These are phyloP conservation scores for Stephanodiscus triporus DNA, from an alignment of 108 stramenopile genomes.

Conservation along the genomic window DNA sequence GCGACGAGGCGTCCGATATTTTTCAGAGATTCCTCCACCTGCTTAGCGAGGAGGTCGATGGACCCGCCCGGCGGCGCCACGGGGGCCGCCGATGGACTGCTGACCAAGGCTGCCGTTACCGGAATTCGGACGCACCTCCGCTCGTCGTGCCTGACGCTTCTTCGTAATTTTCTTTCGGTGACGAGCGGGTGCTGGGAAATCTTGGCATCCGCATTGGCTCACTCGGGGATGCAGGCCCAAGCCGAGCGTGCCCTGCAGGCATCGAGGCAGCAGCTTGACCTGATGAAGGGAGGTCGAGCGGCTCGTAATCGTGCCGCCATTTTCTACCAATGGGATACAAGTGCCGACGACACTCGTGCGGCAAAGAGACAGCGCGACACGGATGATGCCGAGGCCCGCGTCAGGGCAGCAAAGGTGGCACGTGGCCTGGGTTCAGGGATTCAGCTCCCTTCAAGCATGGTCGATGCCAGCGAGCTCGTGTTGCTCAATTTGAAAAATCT, in stretches of 20 bases:
- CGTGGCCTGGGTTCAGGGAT: conserved; percentile 88
- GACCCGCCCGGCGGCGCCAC: conserved; percentile 65
- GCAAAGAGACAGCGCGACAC: conserved; percentile 81
- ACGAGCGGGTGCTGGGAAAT: conserved; percentile 66
- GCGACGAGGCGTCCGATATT: conserved; percentile 79
- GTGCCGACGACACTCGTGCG: conserved; percentile 56
- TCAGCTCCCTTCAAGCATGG: conserved; percentile 81
- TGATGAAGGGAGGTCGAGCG: conserved; percentile 87
- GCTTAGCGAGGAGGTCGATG: conserved; percentile 72
- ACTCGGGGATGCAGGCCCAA: conserved; percentile 77
- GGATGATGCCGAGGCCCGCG: conserved; percentile 82
- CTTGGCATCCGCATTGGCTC: conserved; percentile 62
- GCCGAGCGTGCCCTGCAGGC: conserved; percentile 83
- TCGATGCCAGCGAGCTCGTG: conserved; percentile 83
- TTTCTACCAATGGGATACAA: conserved; percentile 87
- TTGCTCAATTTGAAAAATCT: conserved; percentile 74
- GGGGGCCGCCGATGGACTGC: conserved; percentile 30
- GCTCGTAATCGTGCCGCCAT: conserved; percentile 84
- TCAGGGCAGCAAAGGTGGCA: conserved; percentile 80
- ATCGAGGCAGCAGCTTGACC: conserved; percentile 72
- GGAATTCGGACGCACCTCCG: conserved; percentile 69
- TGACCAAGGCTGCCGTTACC: conserved; percentile 52
- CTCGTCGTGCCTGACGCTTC: conserved; percentile 79
- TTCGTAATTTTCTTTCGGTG: conserved; percentile 83
- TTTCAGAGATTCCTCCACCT: conserved; percentile 78